Base-by-base conservation (phyloP, 1,139 yeast genomes). In the Suhomyces chickasaworum region DNA sequence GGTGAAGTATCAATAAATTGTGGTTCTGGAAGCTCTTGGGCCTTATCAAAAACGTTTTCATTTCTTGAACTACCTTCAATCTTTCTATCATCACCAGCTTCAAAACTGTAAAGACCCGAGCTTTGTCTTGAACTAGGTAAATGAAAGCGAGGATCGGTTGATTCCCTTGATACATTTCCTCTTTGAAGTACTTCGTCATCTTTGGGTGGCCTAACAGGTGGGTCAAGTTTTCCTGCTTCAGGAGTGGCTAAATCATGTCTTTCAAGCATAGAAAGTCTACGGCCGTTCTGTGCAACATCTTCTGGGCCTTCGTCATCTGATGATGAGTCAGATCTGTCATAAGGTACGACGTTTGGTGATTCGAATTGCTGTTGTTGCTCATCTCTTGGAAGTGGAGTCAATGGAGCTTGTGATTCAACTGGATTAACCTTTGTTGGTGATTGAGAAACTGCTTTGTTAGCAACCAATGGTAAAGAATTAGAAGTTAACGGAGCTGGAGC, bases 61-160 rank as follows among this genome's bases (percentile, higher is more conserved):
- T 49, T 53, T 39, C 59, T 61, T 30, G 71, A 68, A 6, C 68
- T 58, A 18, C 69, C 58, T 4, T 62, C 54, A 18, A 71, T 63
- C 17, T 58, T 59, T 35, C 63, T 57, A 40, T 73, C 78, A 46
- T 73, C 78, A 17, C 77, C 78, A 20, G 67, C 66, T 54, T 72
- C 78, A 55, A 73, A 73, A 47, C 77, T 71, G 55, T 71, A 73
- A 46, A 61, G 66, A 2, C 69, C 69, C 17, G 63, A 56, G 50
- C 52, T 49, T 39, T 51, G 54, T 31, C 56, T 48, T 7, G 53
- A 50, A 40, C 53, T 45, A 7, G 45, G 41, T 15, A 40, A 27
- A 10, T 30, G 34, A 39, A 46, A 47, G 25, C 16, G 45, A 25
- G 47, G 46, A 6, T 45, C 49, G 12, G 42, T 35, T 23, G 23